phyloP scores from a whole-genome alignment of 306 rosid species.

The Boehmeria nivea region DNA sequence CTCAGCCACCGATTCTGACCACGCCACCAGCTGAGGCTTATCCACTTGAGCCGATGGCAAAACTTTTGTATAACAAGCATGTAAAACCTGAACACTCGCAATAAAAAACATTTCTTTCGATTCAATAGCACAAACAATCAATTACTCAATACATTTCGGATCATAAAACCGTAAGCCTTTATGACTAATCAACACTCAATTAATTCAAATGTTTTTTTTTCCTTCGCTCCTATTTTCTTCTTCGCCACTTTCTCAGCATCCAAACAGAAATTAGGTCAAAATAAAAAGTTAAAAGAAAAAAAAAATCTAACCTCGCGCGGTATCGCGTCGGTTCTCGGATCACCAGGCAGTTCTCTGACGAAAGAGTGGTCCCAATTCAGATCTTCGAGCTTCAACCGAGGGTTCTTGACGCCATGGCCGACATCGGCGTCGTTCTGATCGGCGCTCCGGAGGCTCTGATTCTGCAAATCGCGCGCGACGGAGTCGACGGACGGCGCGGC shows the following conservation, averaged over 20 bases:
- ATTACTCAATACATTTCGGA: not conserved
- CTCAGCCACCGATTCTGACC: slow-evolving; percentile 68
- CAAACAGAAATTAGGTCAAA: slow-evolving; percentile 17
- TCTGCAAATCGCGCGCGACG: slow-evolving; percentile 51
- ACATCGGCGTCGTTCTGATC: slow-evolving; percentile 23
- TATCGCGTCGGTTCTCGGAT: slow-evolving; percentile 59
- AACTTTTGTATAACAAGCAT: slow-evolving; percentile 78
- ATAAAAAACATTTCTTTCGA: not conserved
- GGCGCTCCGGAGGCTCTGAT: slow-evolving; percentile 41
- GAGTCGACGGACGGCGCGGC: slow-evolving; percentile 47
- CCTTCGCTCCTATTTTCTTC: too few species aligned
- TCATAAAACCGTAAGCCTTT: not conserved
- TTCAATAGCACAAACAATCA: not conserved
- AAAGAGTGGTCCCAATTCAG: slow-evolving; percentile 92
- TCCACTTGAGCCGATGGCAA: slow-evolving; percentile 68
- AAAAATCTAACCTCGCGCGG: slow-evolving; percentile 62
- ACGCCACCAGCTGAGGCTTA: slow-evolving; percentile 83
- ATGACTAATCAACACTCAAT: not conserved
- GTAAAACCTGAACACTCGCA: slow-evolving; percentile 56
- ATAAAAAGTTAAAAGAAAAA: too few species aligned
- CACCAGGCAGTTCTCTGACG: slow-evolving; percentile 61
- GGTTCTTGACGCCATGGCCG: slow-evolving; percentile 4
- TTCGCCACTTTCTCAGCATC: slow-evolving; percentile 8
- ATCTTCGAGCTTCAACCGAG: slow-evolving; percentile 52
- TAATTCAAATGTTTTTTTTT: too few species aligned